Evolutionary conservation across 306 rosid species (phyloP).

Genomic region (Abrus precatorius): DNA sequence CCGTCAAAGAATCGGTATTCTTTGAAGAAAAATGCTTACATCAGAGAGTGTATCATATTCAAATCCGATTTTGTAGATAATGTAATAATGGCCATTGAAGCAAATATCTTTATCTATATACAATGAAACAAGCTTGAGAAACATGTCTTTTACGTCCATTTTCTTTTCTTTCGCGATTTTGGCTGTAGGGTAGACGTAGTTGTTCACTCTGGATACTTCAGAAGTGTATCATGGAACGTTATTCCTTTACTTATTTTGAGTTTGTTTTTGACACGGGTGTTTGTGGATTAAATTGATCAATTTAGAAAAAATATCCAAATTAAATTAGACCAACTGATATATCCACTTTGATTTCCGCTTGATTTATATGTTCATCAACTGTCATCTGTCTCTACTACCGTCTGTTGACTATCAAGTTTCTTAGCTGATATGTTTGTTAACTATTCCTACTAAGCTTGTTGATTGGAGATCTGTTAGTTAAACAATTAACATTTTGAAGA

Average conservation of each 20-base stretch:
- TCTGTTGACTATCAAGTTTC: too few relatives aligned
- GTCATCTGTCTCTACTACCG: too few relatives aligned
- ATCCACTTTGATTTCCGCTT: too few relatives aligned
- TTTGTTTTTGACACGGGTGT: neutral
- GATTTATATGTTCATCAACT: too few relatives aligned
- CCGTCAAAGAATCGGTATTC: constrained; percentile 46
- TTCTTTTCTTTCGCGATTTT: neutral
- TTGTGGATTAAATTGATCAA: neutral
- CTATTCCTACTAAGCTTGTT: too few relatives aligned
- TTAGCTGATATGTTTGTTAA: too few relatives aligned
- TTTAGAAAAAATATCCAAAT: neutral
- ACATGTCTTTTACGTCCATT: constrained; percentile 25
- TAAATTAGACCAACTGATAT: too few relatives aligned
- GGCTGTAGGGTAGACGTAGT: neutral
- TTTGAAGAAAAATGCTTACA: constrained; percentile 47
- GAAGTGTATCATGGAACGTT: neutral
- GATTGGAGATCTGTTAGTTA: too few relatives aligned
- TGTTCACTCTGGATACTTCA: constrained; percentile 13
- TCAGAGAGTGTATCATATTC: constrained; percentile 53
- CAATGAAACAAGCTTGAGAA: constrained; percentile 52
- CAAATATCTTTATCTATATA: constrained; percentile 39
- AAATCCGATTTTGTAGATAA: constrained; percentile 74
- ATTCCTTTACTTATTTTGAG: neutral
- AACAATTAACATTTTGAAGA: too few relatives aligned
- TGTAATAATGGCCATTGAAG: constrained; percentile 46